Base-by-base conservation (phyloP, 2,329 filamentous ascomycete genomes). In the Fusarium paranaense region DNA sequence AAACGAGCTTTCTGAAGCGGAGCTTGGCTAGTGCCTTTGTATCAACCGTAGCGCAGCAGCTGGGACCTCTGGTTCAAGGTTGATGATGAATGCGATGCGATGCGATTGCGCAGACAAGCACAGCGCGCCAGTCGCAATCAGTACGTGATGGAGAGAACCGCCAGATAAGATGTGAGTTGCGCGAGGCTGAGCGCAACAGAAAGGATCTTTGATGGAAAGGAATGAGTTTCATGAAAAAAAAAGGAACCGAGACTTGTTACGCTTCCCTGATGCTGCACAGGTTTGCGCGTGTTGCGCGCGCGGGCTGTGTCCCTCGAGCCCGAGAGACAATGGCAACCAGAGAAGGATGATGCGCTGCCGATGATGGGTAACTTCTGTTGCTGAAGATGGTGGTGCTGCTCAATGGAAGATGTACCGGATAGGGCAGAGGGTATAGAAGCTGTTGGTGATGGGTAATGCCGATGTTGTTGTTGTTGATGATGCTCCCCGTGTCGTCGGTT, bases 1-100 rank as follows among this genome's bases (percentile, higher is more conserved):
- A 76, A 72, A 69, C 60, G 71, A 74, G 73, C 65, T 72, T 69
- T 52, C n/a, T 52, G 47, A 52, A 52, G 66, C 71, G 73, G 47
- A 69, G 75, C 66, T 67, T 66, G 63, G 61, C 61, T 73, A 74
- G 71, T 60, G 68, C 61, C 59, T 68, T 38, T 37, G 71, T 69
- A 73, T 70, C 50, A 59, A 67, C 52, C 67, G 62, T 57, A 73
- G 67, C 35, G 67, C 56, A 65, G 66, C 61, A 61, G 38, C 18
- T 65, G 37, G 59, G 52, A 59, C 52, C 63, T 52, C 62, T 32
- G 67, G 71, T 69, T 65, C 42, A 73, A 50, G 40, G 60, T 72
- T 62, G 42, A 70, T 70, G 60, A 52, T 52, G 38, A 67, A 69
- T 72, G 70, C 57, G 65, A 56, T 72, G 66, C 45, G 60, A 60